Evolutionary conservation across 768 basidiomycete genomes (phyloP).

Genomic region (Leucocoprinus sp.): DNA sequence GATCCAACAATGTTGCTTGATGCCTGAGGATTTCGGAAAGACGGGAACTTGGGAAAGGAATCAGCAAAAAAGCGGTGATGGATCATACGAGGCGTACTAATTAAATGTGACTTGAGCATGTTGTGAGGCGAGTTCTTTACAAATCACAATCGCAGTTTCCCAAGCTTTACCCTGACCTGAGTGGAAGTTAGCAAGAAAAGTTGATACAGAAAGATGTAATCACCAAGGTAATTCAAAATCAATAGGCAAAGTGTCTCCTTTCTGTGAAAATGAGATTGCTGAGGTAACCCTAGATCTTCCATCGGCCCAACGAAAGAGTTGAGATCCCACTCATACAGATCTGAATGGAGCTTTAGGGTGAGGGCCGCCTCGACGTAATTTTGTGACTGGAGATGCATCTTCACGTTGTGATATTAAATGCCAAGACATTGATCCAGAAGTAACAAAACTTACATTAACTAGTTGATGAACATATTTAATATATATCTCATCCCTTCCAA

Average conservation of each 20-base stretch:
- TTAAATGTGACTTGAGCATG: constrained; percentile 88
- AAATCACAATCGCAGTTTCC: constrained; percentile 89
- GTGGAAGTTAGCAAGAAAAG: constrained; percentile 1
- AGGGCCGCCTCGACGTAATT: constrained; percentile 91
- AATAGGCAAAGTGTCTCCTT: constrained; percentile 89
- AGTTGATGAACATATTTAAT: constrained; percentile 95
- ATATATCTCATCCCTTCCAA: constrained; percentile 89
- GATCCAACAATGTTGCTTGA: constrained; percentile 81
- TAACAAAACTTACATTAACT: constrained; percentile 61
- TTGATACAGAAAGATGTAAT: constrained; percentile 14
- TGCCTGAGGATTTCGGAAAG: constrained; percentile 81
- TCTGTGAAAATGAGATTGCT: constrained; percentile 89
- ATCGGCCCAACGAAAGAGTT: constrained; percentile 76
- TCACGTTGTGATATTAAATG: constrained; percentile 13
- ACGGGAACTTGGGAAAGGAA: constrained; percentile 43
- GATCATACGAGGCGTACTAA: constrained; percentile 46
- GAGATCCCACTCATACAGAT: constrained; percentile 86
- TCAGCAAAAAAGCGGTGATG: constrained; percentile 9
- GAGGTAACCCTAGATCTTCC: constrained; percentile 83
- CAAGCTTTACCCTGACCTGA: constrained; percentile 95
- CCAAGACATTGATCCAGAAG: constrained; percentile 1
- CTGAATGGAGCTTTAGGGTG: constrained; percentile 89
- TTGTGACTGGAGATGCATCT: constrained; percentile 86
- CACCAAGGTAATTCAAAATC: constrained; percentile 91
- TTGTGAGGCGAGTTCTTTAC: constrained; percentile 83